Evolutionary conservation across 768 basidiomycete species (phyloP), one percentile per base, ranked within the genome.

Genomic region (Leccinum olivaceopallidum): DNA sequence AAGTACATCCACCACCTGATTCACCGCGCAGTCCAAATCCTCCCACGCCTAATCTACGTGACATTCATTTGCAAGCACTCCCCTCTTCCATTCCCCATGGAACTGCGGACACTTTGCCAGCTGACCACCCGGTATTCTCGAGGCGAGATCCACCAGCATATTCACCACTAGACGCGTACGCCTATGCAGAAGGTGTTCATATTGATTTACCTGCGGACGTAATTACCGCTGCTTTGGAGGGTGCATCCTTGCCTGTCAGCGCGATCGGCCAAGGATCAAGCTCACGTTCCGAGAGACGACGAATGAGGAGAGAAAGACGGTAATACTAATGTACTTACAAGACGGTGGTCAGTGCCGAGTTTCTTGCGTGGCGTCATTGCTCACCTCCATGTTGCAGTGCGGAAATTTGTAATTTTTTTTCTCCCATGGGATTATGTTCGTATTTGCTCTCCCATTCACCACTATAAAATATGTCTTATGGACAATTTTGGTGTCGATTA

Each of bases 161-260:
- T 76, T 92, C 92, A 6, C 92, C 92, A n/a, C 75, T 94, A 68
- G 92, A 94, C 69, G 87, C 91, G n/a, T 90, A 80, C 66, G 82
- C 85, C 26, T 92, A 93, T 68, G 79, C 86, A 55, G 94, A 93
- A 47, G 95, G 94, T 32, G 92, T 96, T n/a, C 91, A 92, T 55
- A 87, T 95, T 53, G 93, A 97, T 75, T 79, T 97, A 36, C 95
- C 95, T 26, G 92, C 94, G 36, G 95, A 97, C 66, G 84, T 96
- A 59, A 94, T 97, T 66, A 84, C 92, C 24, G 92, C 92, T 52
- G 93, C 94, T 8, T 75, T 97, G 66, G 95, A 94, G 75, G 89
- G 89, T 8, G 81, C 79, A 49, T 73, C 83, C 16, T 77, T 90
- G 36, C 89, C 90, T n/a, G 66, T 80, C 9, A 82, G 78, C 60